phyloP scores from a whole-genome alignment of 1,284 basidiomycete species.

The Ustilago crameri region DNA sequence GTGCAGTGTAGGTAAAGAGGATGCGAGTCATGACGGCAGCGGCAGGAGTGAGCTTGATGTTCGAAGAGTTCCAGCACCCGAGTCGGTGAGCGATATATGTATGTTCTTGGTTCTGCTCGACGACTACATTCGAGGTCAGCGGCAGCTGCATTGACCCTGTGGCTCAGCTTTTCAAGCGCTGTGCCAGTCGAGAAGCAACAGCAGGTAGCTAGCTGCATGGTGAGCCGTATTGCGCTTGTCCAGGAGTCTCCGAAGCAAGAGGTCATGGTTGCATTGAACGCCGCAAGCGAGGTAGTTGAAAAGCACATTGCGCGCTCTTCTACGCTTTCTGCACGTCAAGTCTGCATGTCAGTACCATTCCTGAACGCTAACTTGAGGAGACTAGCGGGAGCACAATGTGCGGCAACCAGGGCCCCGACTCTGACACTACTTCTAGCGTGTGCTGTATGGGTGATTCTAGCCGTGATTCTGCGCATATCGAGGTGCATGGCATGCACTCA shows the following conservation, averaged over 20 bases:
- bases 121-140: no score
- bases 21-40: conserved; percentile 13
- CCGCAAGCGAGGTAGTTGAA: background rate
- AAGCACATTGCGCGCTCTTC: no score
- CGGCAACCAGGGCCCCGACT: conserved; percentile 14
- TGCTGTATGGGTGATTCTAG: no score
- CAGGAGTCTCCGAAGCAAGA: no score
- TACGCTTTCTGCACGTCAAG: background rate
- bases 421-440: conserved; percentile 13
- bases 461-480: no score
- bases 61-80: background rate
- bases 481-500: no score
- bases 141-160: no score
- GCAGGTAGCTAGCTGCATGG: no score
- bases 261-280: background rate
- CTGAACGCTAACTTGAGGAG: no score
- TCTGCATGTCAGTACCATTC: conserved; percentile 3
- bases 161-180: no score
- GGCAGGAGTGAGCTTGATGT: background rate
- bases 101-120: background rate
- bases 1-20: conserved; percentile 15
- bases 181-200: no score
- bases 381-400: background rate
- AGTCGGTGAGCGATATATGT: background rate
- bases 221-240: no score